Base-by-base conservation (phyloP, 2,329 filamentous ascomycete genomes). In the Aspergillus novoparasiticus region DNA sequence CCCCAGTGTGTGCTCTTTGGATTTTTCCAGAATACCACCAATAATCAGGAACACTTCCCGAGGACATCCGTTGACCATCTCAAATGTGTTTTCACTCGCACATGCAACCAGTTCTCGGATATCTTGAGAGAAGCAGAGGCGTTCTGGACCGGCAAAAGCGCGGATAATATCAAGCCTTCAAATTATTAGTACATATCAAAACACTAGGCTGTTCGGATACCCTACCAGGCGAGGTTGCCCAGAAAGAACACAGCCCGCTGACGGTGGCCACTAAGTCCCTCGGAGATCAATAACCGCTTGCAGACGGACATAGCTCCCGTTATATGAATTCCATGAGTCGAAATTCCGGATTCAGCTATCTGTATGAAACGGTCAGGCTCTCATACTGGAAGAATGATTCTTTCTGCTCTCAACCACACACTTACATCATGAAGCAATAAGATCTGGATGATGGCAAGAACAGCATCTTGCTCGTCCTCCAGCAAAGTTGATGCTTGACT, bases 301-400 rank as follows among this genome's bases (percentile, higher is more conserved):
- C 73, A 75, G 16, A 76, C 73, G 1, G 74, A 76, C 66, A 76
- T 68, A 1, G 73, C 73, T 8, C 73, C 73, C 2, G 73, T 74
- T 12, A 75, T 75, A 56, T 75, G 74, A 43, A 70, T 72, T 1
- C 74, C 74, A 46, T 75, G 73, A 1, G 64, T 68, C 4, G 74
- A 76, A 9, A 75, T 68, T 11, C 74, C 73, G 1, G 73, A 67
- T 63, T 75, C 74, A n/a, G 64, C 69, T 23, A 76, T 75, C 74
- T 76, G 62, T 8, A 28, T 5, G 19, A 14, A 16, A 41, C 28
- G 16, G 46, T 66, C 23, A 65, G 59, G 2, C 30, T 0, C 10
- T 23, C 45, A 57, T 11, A 46, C 16, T 11, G 26, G 10, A 14
- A 6, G 5, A 19, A 19, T n/a, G 10, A 21, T 34, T 11, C 21